Conservation (phyloP, 805 yeast genomes). For the Priceomyces haplophilus region DNA sequence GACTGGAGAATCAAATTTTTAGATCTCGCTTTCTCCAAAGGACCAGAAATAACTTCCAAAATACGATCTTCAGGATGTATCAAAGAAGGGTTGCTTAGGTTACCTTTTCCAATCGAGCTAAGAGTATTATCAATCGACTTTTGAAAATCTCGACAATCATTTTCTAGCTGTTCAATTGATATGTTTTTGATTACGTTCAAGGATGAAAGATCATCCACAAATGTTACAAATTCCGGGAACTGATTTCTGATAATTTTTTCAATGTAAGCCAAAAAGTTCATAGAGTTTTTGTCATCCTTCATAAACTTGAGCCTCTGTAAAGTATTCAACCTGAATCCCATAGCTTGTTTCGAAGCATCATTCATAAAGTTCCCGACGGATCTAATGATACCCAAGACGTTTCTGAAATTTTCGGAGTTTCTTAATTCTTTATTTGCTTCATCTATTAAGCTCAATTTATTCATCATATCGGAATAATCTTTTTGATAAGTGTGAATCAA, state of each 20-base stretch:
- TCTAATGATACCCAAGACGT: conserved; percentile 77
- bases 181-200: conserved; percentile 63
- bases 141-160: conserved; percentile 65
- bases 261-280: conserved; percentile 89
- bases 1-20: conserved; percentile 64
- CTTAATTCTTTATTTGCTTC: conserved; percentile 66
- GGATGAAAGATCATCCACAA: conserved; percentile 68
- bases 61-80: conserved; percentile 86
- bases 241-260: conserved; percentile 82
- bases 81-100: conserved; percentile 69
- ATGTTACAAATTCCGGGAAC: conserved; percentile 73
- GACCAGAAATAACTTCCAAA: conserved; percentile 56
- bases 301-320: conserved; percentile 84
- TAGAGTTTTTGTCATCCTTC: conserved; percentile 82
- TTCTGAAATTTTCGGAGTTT: conserved; percentile 63
- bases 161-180: conserved; percentile 75
- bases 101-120: conserved; percentile 75
- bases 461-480: conserved; percentile 70
- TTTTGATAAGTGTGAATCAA: conserved; percentile 68
- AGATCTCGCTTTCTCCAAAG: conserved; percentile 70
- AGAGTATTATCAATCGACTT: conserved; percentile 65
- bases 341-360: conserved; percentile 85
- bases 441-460: conserved; percentile 68
- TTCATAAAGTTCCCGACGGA: conserved; percentile 97
- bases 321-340: conserved; percentile 89